Evolutionary conservation across 1,284 basidiomycete species (phyloP).

Genomic region (Cryptococcus sp.): DNA sequence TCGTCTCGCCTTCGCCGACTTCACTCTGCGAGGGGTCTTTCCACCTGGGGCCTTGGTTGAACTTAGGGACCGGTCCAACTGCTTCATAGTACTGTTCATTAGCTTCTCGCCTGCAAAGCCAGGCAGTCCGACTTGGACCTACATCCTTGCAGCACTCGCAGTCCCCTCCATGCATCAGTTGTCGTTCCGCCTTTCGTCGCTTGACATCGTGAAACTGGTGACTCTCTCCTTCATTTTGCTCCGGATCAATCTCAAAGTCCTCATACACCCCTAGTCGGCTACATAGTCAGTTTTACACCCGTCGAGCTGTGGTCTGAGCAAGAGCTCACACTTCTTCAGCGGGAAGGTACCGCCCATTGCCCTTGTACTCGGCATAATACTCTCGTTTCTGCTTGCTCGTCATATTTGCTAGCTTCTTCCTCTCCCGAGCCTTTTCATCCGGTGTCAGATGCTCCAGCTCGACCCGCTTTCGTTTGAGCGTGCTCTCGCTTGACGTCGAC

Average conservation of each 20-base stretch:
- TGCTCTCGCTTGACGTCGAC: neutral
- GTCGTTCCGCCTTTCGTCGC: constrained; percentile 60
- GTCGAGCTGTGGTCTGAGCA: too few species aligned
- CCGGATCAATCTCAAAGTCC: constrained; percentile 61
- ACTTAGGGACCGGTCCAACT: constrained; percentile 61
- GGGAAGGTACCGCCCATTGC: constrained; percentile 33
- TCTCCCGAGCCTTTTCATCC: constrained; percentile 24
- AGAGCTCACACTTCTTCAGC: constrained; percentile 32
- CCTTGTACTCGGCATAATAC: constrained; percentile 38
- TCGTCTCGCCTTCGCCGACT: constrained; percentile 10
- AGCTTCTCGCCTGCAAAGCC: neutral
- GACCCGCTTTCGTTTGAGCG: constrained; percentile 13
- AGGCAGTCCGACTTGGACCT: constrained; percentile 28
- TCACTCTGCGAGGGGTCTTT: constrained; percentile 34
- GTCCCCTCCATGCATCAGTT: constrained; percentile 65
- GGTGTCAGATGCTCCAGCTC: constrained; percentile 28
- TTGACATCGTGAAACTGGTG: constrained; percentile 74
- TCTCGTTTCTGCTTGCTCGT: constrained; percentile 26
- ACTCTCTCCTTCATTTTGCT: constrained; percentile 58
- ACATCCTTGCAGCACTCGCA: constrained; percentile 81
- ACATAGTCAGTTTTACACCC: neutral
- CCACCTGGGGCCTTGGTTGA: constrained; percentile 64
- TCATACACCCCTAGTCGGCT: constrained; percentile 56
- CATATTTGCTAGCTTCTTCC: constrained; percentile 24
- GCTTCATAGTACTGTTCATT: constrained; percentile 67